These are phyloP conservation scores for Botryotinia globosa DNA, from an alignment of 2,329 filamentous ascomycete species.

Conservation along the genomic window DNA sequence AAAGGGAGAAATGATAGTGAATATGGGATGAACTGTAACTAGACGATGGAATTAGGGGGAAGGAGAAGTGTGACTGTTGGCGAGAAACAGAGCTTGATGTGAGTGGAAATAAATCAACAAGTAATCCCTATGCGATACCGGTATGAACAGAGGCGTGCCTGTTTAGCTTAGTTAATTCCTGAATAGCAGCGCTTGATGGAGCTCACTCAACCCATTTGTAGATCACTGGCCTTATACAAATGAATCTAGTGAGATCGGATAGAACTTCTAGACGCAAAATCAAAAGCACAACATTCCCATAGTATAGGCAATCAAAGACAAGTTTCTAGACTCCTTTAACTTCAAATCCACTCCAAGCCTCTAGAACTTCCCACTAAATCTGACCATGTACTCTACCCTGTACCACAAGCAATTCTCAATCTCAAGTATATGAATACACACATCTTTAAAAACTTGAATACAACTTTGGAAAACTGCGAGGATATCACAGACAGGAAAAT, in stretches of 20 bases:
- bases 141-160: neutral
- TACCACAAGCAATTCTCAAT: neutral
- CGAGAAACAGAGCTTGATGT: neutral
- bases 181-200: neutral
- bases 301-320: neutral
- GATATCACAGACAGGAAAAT: neutral
- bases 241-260: neutral
- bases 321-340: neutral
- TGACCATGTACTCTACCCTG: rapidly evolving
- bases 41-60: rapidly evolving
- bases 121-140: neutral
- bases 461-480: neutral
- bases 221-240: neutral
- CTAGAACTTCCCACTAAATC: neutral
- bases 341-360: neutral
- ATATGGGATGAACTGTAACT: rapidly evolving
- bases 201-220: neutral
- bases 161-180: no score
- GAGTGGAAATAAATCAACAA: no score
- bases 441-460: neutral
- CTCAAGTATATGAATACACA: neutral
- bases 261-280: neutral
- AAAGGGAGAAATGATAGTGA: neutral
- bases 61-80: rapidly evolving
- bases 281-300: neutral